Evolutionary conservation across 495 filamentous ascomycete genomes (phyloP).

Genomic region (Neurospora sp.): DNA sequence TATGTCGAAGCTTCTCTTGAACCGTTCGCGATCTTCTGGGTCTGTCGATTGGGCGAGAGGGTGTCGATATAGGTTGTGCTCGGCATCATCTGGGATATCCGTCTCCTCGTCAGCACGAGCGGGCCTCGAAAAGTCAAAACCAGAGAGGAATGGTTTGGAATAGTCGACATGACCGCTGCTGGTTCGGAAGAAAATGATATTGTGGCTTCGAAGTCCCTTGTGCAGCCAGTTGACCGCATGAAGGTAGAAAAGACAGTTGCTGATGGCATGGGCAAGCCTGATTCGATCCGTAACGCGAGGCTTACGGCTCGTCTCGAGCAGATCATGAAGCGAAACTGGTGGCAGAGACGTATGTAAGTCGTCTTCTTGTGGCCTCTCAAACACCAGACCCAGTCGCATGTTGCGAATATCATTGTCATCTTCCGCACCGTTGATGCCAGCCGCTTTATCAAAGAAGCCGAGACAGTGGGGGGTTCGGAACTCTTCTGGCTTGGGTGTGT

Average conservation of each 20-base stretch:
- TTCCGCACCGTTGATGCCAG: slow-evolving; percentile 7
- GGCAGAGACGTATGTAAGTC: slow-evolving; percentile 20
- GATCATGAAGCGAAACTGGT: slow-evolving; percentile 25
- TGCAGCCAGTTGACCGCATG: slow-evolving; percentile 53
- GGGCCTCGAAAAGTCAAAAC: slow-evolving; percentile 48
- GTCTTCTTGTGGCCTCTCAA: slow-evolving; percentile 23
- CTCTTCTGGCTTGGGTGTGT: slow-evolving; percentile 30
- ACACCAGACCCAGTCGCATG: slow-evolving; percentile 27
- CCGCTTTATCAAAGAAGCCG: slow-evolving; percentile 33
- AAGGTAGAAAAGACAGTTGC: slow-evolving; percentile 32
- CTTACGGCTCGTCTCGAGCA: slow-evolving; percentile 16
- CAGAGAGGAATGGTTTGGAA: slow-evolving; percentile 35
- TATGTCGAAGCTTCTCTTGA: slow-evolving; percentile 44
- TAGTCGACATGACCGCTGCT: slow-evolving; percentile 19
- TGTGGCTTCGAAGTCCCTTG: slow-evolving; percentile 48
- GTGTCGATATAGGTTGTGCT: slow-evolving; percentile 42
- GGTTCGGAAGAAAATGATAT: slow-evolving; percentile 43
- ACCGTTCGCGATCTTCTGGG: slow-evolving; percentile 23
- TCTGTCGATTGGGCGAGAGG: slow-evolving; percentile 32
- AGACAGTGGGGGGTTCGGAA: slow-evolving; percentile 36
- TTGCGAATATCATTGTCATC: slow-evolving; percentile 25
- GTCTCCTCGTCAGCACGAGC: slow-evolving; percentile 41
- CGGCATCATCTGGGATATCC: slow-evolving; percentile 35
- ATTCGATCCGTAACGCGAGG: slow-evolving; percentile 27
- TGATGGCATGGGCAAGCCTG: slow-evolving; percentile 29